These are phyloP conservation scores for Camillea tinctor DNA, from an alignment of 2,329 filamentous ascomycete genomes.

Conservation along the genomic window DNA sequence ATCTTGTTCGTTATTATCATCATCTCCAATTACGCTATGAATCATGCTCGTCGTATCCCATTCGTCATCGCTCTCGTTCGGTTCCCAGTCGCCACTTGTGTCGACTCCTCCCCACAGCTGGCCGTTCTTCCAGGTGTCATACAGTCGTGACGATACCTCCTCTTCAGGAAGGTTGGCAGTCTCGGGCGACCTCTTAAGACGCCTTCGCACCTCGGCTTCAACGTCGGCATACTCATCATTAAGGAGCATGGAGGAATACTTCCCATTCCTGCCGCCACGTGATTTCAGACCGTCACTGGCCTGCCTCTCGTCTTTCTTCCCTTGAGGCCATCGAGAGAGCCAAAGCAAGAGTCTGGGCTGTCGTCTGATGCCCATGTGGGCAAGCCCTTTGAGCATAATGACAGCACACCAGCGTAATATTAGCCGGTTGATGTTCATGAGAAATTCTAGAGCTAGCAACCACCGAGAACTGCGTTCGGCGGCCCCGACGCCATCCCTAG, in stretches of 20 bases:
- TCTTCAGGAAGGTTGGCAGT: conserved; percentile 54
- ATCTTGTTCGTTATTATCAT: conserved; percentile 47
- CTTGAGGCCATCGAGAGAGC: conserved; percentile 43
- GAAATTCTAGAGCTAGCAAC: conserved; percentile 73
- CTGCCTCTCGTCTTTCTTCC: conserved; percentile 26
- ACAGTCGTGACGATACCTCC: conserved; percentile 71
- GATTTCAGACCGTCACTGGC: conserved; percentile 10
- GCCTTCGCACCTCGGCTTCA: conserved; percentile 72
- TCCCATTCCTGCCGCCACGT: conserved; percentile 46
- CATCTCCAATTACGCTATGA: conserved; percentile 43
- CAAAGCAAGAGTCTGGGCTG: conserved; percentile 63
- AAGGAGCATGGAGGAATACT: conserved; percentile 54
- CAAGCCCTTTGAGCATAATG: conserved; percentile 52
- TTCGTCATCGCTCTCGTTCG: conserved; percentile 52
- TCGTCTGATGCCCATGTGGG: conserved; percentile 57
- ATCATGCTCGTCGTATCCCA: conserved; percentile 79
- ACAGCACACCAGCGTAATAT: conserved; percentile 58
- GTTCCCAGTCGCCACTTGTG: conserved; percentile 73
- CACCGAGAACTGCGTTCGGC: conserved; percentile 76
- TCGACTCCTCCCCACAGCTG: conserved; percentile 85
- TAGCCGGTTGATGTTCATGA: conserved; percentile 71
- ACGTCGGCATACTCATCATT: conserved; percentile 70
- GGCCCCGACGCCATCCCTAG: conserved; percentile 70
- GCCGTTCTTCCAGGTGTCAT: conserved; percentile 79
- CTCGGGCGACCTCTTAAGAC: conserved; percentile 43